phyloP scores from a whole-genome alignment of 2,329 filamentous ascomycete species.

The Ophidiomyces ophidiicola region DNA sequence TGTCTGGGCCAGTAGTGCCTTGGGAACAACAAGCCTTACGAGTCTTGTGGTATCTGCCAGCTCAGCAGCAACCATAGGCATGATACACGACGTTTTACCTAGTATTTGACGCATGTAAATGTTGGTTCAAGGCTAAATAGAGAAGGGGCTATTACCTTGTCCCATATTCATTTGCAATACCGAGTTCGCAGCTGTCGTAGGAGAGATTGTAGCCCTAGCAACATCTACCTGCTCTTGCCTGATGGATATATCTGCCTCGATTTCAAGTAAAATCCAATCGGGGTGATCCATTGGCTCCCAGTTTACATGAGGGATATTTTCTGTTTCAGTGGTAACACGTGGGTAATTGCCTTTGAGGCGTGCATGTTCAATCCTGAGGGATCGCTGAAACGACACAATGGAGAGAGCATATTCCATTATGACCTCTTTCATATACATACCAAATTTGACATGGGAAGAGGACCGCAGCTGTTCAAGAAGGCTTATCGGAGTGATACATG shows the following conservation, averaged over 20 bases:
- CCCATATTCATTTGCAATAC: slow-evolving; percentile 59
- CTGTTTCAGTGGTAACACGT: slow-evolving; percentile 31
- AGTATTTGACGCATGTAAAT: background rate
- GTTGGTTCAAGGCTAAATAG: background rate
- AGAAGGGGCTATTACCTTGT: slow-evolving; percentile 36
- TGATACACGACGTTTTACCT: slow-evolving; percentile 54
- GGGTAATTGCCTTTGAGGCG: slow-evolving; percentile 1
- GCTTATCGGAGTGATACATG: slow-evolving; percentile 28
- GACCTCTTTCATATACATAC: slow-evolving; percentile 7
- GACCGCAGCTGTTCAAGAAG: slow-evolving; percentile 36
- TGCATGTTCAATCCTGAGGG: slow-evolving; percentile 19
- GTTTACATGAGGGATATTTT: slow-evolving; percentile 42
- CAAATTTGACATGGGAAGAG: slow-evolving; percentile 12
- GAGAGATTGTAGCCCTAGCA: slow-evolving; percentile 47
- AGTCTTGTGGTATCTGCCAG: slow-evolving; percentile 42
- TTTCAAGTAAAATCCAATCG: slow-evolving; percentile 56
- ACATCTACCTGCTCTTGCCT: slow-evolving; percentile 51
- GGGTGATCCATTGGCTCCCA: slow-evolving; percentile 45
- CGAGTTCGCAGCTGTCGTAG: slow-evolving; percentile 42
- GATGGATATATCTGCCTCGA: slow-evolving; percentile 53
- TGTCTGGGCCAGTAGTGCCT: slow-evolving; percentile 51
- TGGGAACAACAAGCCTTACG: slow-evolving; percentile 48
- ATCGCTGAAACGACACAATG: slow-evolving; percentile 23
- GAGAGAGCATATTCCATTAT: slow-evolving; percentile 18
- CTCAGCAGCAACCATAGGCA: slow-evolving; percentile 49